Evolutionary conservation across 371 early-diverging fungal species (phyloP), one percentile per base, ranked within the genome.

Genomic region (Apophysomyces elegans): DNA sequence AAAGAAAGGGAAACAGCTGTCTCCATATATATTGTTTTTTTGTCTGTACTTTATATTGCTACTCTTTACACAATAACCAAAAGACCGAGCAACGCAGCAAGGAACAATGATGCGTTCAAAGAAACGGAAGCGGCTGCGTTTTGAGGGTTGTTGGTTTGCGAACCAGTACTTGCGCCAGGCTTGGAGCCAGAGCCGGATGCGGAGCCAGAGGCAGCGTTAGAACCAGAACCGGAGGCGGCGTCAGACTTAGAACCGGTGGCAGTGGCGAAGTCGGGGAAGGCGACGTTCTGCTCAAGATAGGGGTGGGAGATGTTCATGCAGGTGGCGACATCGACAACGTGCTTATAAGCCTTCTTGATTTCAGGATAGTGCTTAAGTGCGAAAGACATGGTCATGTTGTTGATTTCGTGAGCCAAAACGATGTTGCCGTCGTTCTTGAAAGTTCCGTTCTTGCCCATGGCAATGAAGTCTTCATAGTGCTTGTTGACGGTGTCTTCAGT

Each of bases 231-330:
- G 9, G 77, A 64, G 61, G 70, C 78, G 61, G 78, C 75, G 16
- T 67, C 45, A 11, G 76, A 73, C 37, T 76, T 75, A 7, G 76
- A 71, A 16, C 75, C 77, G 16, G 72, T 80, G 46, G 67, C 64
- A 37, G 76, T 67, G 45, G 56, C 37, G 63, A 76, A 79, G 26
- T 56, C 72, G 43, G 81, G 77, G 65, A 73, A 83, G 16, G 77
- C 79, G 37, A 83, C 70, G 13, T 60, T 63, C 38, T 76, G 45
- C 61, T 85, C 85, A 35, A 78, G 41, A 58, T 85, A 85, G 44
- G 85, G 83, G 56, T 82, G 69, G 21, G 80, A 68, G 67, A 85
- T 85, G 64, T 85, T 83, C 73, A 77, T 77, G 68, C 85, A 85
- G 37, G 81, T 82, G 58, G 85, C 83, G 32, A 81, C 79, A 63